Percentiles rank a stretch among this genome's conserved stretches.
Conservation (phyloP, 768 basidiomycete genomes). For the Mycena alexandri region DNA sequence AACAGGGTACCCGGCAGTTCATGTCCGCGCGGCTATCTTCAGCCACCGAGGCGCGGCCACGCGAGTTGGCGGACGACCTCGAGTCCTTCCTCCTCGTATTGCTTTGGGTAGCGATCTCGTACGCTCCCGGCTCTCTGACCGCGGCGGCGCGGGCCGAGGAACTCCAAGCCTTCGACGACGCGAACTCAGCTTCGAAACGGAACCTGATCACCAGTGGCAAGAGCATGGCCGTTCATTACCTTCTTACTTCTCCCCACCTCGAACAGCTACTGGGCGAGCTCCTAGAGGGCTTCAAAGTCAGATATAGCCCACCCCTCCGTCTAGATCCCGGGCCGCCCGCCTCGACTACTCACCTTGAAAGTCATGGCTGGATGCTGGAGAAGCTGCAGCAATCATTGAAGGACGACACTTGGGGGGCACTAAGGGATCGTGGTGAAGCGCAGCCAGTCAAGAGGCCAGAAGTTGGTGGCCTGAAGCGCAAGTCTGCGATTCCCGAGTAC, state of each 20-base stretch:
- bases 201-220: slow-evolving; percentile 5
- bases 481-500: slow-evolving; percentile 22
- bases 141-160: slow-evolving; percentile 11
- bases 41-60: slow-evolving; percentile 8
- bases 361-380: slow-evolving; percentile 22
- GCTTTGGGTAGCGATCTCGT: slow-evolving; percentile 32
- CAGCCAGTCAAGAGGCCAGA: slow-evolving; percentile 14
- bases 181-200: slow-evolving; percentile 19
- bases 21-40: slow-evolving; percentile 29
- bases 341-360: slow-evolving; percentile 18
- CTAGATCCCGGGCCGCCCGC: slow-evolving; percentile 12
- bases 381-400: slow-evolving; percentile 17
- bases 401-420: slow-evolving; percentile 12
- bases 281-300: slow-evolving; percentile 12
- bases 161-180: slow-evolving; percentile 16
- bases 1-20: slow-evolving; percentile 39
- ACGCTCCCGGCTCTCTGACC: slow-evolving; percentile 21
- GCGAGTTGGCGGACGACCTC: slow-evolving; percentile 32
- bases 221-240: neutral
- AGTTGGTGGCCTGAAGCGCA: slow-evolving; percentile 14
- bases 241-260: slow-evolving; percentile 9
- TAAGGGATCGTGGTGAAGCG: slow-evolving; percentile 16
- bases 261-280: slow-evolving; percentile 6
- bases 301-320: slow-evolving; percentile 13
- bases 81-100: slow-evolving; percentile 37